phyloP scores from a whole-genome alignment of 2,329 filamentous ascomycete genomes.

The Colletotrichum euphorbiae region DNA sequence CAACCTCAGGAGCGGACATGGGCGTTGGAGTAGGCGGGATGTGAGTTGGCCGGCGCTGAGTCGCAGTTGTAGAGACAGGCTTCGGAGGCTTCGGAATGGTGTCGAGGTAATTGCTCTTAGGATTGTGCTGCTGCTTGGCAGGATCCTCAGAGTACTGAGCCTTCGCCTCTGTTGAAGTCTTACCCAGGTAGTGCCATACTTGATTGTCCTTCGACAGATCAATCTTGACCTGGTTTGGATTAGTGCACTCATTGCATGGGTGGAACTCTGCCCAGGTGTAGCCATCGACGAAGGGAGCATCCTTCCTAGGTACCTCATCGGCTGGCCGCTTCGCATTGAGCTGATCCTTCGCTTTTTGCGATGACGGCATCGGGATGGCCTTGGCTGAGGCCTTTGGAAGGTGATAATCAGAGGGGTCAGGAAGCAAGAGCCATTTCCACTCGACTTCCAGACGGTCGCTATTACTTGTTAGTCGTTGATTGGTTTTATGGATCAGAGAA shows the following conservation, averaged over 20 bases:
- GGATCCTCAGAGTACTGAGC: constrained; percentile 91
- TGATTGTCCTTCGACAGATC: constrained; percentile 78
- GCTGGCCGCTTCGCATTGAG: constrained; percentile 74
- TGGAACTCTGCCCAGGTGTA: constrained; percentile 86
- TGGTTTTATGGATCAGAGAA: constrained; percentile 11
- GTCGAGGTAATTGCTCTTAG: constrained; percentile 78
- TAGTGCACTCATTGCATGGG: constrained; percentile 63
- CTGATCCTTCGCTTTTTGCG: constrained; percentile 71
- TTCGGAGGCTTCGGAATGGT: constrained; percentile 69
- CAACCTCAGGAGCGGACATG: constrained; percentile 6
- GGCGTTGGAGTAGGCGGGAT: constrained; percentile 37
- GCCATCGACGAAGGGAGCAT: constrained; percentile 74
- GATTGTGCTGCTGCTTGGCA: constrained; percentile 68
- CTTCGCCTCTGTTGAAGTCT: constrained; percentile 87
- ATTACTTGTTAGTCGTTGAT: constrained; percentile 54
- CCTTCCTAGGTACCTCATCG: constrained; percentile 72
- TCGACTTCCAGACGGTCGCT: constrained; percentile 83
- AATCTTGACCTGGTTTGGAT: constrained; percentile 73
- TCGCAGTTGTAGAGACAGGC: constrained; percentile 47
- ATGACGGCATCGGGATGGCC: constrained; percentile 77
- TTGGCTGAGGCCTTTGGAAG: constrained; percentile 80
- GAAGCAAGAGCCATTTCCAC: constrained; percentile 85
- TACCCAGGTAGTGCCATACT: constrained; percentile 90
- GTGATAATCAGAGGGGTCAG: constrained; percentile 76
- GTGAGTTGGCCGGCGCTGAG: constrained; percentile 38